phyloP scores from a whole-genome alignment of 768 basidiomycete species.

The Russula olivacea region DNA sequence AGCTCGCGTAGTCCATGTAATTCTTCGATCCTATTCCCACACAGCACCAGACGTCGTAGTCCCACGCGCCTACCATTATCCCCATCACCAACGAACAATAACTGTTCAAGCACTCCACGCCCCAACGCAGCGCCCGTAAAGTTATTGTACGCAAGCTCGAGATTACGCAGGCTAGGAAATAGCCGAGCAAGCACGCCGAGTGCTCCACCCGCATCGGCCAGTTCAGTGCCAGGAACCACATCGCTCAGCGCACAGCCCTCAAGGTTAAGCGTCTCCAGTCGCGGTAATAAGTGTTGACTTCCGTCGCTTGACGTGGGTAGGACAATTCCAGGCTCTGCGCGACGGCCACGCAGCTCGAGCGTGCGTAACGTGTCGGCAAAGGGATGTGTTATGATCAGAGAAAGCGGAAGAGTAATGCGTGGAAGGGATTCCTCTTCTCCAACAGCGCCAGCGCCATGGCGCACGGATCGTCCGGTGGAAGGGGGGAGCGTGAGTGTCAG shows the following conservation, averaged over 20 bases:
- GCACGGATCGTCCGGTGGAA: conserved; percentile 9
- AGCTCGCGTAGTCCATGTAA: conserved; percentile 62
- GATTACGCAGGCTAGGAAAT: conserved; percentile 62
- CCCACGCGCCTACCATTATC: conserved; percentile 31
- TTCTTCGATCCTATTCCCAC: conserved; percentile 60
- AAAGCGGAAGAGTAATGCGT: conserved; percentile 20
- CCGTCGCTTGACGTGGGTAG: conserved; percentile 34
- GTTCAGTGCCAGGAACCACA: conserved; percentile 40
- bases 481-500: conserved; percentile 21
- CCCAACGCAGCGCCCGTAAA: conserved; percentile 51
- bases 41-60: conserved; percentile 55
- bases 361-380: conserved; percentile 31
- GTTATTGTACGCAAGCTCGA: conserved; percentile 73
- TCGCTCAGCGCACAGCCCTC: conserved; percentile 70
- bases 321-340: conserved; percentile 61
- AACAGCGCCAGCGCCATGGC: not conserved
- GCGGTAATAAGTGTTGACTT: conserved; percentile 46
- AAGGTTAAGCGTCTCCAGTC: conserved; percentile 65
- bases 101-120: conserved; percentile 40
- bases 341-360: conserved; percentile 57
- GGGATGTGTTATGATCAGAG: conserved; percentile 20
- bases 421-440: conserved; percentile 13
- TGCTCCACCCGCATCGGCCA: conserved; percentile 45
- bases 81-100: conserved; percentile 40
- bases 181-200: conserved; percentile 54